A percentile compares a stretch with the other conserved stretches of the same genome.
Evolutionary conservation across 352 stramenopile species (phyloP).

Genomic region (Phytophthora colocasiae): DNA sequence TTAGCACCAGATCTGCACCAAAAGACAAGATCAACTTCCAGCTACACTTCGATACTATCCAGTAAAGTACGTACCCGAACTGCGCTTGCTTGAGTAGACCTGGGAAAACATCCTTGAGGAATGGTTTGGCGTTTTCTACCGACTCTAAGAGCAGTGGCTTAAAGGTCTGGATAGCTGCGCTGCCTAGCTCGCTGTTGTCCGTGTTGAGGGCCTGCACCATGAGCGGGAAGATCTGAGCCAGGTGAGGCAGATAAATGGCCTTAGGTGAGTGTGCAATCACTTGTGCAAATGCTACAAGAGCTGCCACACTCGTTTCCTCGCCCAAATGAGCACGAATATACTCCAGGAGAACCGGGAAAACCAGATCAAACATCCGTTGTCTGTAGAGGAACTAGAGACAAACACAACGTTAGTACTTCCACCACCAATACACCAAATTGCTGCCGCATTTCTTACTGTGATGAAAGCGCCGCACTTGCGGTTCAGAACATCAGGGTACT

Average conservation of each 20-base stretch:
- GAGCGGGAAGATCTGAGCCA: constrained; percentile 83
- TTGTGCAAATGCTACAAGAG: constrained; percentile 80
- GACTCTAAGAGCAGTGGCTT: constrained; percentile 79
- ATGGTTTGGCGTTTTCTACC: constrained; percentile 81
- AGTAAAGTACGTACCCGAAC: constrained; percentile 56
- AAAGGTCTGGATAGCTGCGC: constrained; percentile 82
- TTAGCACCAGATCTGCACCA: constrained; percentile 57
- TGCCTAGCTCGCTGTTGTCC: constrained; percentile 73
- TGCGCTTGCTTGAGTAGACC: constrained; percentile 86
- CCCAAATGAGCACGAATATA: constrained; percentile 59
- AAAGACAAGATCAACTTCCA: constrained; percentile 10
- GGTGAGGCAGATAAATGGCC: constrained; percentile 77
- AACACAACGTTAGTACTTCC: not conserved
- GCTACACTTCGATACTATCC: not conserved
- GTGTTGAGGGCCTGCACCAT: constrained; percentile 86
- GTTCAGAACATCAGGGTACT: constrained; percentile 84
- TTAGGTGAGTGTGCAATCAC: constrained; percentile 86
- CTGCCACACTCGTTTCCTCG: constrained; percentile 56
- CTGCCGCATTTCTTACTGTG: constrained; percentile 51
- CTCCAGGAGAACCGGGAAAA: constrained; percentile 74
- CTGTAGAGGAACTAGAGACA: constrained; percentile 73
- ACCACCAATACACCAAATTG: not conserved
- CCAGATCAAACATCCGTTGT: constrained; percentile 82
- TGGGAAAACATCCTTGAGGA: constrained; percentile 86
- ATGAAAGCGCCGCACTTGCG: constrained; percentile 85